Conservation (phyloP, 306 rosid genomes). For the Fragaria iinumae region DNA sequence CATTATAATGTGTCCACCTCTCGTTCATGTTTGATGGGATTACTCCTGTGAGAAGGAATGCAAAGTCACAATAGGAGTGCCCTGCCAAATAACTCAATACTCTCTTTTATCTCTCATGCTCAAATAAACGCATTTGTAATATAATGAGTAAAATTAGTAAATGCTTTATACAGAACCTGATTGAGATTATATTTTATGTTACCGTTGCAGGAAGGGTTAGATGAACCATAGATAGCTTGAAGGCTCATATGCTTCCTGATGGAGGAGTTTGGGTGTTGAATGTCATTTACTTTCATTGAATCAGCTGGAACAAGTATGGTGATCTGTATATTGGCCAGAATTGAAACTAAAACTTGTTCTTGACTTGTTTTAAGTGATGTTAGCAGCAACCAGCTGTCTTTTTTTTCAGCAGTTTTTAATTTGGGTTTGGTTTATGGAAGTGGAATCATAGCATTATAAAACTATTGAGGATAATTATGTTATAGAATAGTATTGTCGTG, state of each 20-base stretch:
- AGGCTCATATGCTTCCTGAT: constrained; percentile 42
- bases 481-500: neutral
- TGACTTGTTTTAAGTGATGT: constrained; percentile 31
- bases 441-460: neutral
- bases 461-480: neutral
- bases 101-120: neutral
- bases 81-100: neutral
- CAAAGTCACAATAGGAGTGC: neutral
- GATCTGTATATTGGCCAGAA: constrained; percentile 27
- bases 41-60: neutral
- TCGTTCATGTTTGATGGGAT: neutral
- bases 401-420: constrained; percentile 24
- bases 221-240: constrained; percentile 67
- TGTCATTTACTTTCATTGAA: constrained; percentile 43
- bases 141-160: neutral
- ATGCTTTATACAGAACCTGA: constrained; percentile 4
- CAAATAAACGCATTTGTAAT: neutral
- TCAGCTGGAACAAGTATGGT: constrained; percentile 38
- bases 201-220: constrained; percentile 76
- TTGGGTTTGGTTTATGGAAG: neutral
- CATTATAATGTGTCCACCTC: neutral
- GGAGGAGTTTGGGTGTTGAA: constrained; percentile 65
- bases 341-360: constrained; percentile 29
- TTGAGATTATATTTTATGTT: constrained; percentile 6
- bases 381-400: constrained; percentile 27